Base-by-base conservation (phyloP, 1,284 basidiomycete species). In the Trametes versicolor region DNA sequence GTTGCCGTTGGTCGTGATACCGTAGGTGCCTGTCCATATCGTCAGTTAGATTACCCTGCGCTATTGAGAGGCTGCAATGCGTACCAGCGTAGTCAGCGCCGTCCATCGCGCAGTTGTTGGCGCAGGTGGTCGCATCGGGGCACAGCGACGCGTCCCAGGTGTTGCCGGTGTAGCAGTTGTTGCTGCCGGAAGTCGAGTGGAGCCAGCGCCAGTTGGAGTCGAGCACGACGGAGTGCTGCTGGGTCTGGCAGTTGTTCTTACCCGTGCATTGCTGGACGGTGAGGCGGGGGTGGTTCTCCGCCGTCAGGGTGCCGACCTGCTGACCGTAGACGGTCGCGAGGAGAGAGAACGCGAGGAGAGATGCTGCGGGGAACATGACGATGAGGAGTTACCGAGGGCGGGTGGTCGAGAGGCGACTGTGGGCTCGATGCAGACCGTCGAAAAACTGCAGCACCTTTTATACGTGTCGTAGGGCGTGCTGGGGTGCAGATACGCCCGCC, bases 101-200 rank as follows among this genome's bases (percentile, higher is more conserved):
- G 63, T 87, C 86, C 63, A 87, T 73, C 19, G 84, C 85, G 69
- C 86, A 87, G 76, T 83, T 83, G 58, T 64, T 10, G 3, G 77
- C 76, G 70, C 78, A 80, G 27, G 76, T 78, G 17, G 53, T 63
- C 29, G 62, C 65, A 65, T 77, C 74, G 43, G 77, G 74, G 71
- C 78, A 80, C 62, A 78, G 66, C 25, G 74, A 67, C 5, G 74
- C 51, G 65, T 78, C 72, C 75, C 75, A 77, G 12, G 64, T 58
- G 69, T 78, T 77, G 41, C 71, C 71, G 66, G 74, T 77, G 72
- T 76, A 77, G 69, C 77, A 77, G 74, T 77, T 77, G 67, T 73
- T 77, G 70, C 68, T 73, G 51, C 73, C 71, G 36, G 56, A 37
- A 58, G 69, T 70, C 51, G 62, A 70, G 70, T 78, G 77, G 36